These are phyloP conservation scores for Xylariaceae sp. DNA, from an alignment of 2,329 filamentous ascomycete genomes.

Conservation along the genomic window DNA sequence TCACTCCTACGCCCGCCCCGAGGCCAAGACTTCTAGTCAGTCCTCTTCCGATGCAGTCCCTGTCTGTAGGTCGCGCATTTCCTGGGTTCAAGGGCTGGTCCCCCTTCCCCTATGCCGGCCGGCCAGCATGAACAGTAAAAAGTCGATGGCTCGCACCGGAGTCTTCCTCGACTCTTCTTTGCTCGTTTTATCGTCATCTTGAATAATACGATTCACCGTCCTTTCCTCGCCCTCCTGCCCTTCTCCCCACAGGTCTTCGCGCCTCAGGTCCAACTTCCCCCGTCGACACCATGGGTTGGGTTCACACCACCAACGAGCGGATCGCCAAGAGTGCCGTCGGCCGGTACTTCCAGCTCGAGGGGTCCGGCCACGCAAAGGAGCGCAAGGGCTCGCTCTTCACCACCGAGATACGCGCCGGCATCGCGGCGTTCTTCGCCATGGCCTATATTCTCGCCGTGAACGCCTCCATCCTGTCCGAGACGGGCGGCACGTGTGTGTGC, in stretches of 20 bases:
- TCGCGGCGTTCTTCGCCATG: constrained; percentile 70
- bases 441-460: constrained; percentile 44
- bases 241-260: no score
- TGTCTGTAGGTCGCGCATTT: no score
- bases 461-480: constrained; percentile 25
- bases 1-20: neutral
- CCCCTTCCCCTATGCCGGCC: no score
- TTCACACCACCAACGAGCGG: constrained; percentile 46
- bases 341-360: constrained; percentile 74
- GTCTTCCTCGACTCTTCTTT: no score
- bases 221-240: no score
- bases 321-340: constrained; percentile 65
- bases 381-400: constrained; percentile 74
- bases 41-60: neutral
- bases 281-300: constrained; percentile 40
- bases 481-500: constrained; percentile 66
- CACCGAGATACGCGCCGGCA: constrained; percentile 77
- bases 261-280: no score
- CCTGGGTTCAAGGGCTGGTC: no score
- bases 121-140: no score
- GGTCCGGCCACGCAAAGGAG: constrained; percentile 71
- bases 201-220: no score
- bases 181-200: no score
- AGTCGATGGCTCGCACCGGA: no score
- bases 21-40: neutral